Percentiles rank a stretch among this genome's conserved stretches.
phyloP scores from a whole-genome alignment of 768 basidiomycete genomes.

The Lactarius quietus region DNA sequence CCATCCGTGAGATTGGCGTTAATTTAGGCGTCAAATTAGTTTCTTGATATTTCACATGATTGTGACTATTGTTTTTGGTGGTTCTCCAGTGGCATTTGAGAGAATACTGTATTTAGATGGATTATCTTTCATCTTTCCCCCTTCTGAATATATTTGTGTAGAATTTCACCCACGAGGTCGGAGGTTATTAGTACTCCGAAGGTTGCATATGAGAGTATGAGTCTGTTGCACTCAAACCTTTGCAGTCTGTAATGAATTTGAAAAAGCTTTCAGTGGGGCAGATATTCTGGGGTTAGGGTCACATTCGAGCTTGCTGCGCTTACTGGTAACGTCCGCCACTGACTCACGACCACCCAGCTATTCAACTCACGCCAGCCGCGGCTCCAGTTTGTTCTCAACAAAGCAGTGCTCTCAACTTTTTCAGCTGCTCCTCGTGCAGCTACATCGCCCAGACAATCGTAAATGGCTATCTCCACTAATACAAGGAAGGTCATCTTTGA shows the following conservation, averaged over 20 bases:
- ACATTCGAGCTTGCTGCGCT: background rate
- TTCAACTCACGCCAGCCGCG: background rate
- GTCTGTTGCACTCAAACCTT: no score
- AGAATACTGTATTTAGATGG: background rate
- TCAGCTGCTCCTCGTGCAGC: background rate
- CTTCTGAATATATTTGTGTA: background rate
- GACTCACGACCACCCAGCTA: background rate
- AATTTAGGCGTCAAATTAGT: no score
- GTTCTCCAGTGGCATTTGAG: background rate
- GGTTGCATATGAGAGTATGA: no score
- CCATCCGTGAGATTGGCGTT: background rate
- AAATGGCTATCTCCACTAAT: constrained; percentile 26
- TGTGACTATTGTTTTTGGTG: background rate
- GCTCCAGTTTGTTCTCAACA: background rate
- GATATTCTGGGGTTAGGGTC: background rate
- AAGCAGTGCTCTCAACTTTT: background rate
- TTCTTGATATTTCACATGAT: background rate
- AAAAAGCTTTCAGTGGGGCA: background rate
- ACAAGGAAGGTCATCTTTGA: constrained; percentile 31
- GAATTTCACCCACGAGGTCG: background rate
- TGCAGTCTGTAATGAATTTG: no score
- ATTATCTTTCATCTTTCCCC: no score
- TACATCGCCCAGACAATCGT: background rate
- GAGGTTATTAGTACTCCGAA: no score
- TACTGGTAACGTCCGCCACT: background rate